Evolutionary conservation across 2,329 filamentous ascomycete genomes (phyloP).

Genomic region (Neonectria ditissima): DNA sequence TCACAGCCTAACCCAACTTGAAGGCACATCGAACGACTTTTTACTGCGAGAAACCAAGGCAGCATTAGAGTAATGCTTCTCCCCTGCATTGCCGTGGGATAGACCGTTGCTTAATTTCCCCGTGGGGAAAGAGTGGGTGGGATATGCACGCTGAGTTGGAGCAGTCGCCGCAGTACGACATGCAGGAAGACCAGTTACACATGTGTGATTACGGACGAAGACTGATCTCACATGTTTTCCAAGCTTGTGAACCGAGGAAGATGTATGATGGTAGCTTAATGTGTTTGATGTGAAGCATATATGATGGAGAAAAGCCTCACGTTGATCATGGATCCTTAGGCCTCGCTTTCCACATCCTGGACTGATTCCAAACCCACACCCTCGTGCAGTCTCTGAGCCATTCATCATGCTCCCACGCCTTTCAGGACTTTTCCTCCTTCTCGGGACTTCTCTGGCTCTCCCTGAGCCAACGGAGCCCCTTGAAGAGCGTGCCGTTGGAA

Average conservation of each 20-base stretch:
- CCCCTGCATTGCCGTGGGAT: neutral
- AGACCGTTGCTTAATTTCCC: neutral
- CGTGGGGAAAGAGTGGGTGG: neutral
- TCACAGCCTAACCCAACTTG: neutral
- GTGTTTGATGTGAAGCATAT: neutral
- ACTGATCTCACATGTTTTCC: neutral
- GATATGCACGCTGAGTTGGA: neutral
- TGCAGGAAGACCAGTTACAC: neutral
- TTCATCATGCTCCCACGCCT: neutral
- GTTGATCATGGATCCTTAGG: neutral
- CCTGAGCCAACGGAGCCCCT: neutral
- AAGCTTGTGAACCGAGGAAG: neutral
- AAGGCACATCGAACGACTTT: neutral
- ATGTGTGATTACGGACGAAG: neutral
- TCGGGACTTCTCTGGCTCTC: neutral
- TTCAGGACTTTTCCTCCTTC: neutral
- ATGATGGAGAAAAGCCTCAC: neutral
- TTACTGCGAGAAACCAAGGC: neutral
- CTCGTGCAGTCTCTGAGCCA: neutral
- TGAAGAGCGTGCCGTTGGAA: slow-evolving; percentile 4
- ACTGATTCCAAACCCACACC: neutral
- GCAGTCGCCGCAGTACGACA: neutral
- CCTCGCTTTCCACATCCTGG: neutral
- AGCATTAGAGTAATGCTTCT: neutral
- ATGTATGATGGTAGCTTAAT: neutral